Evolutionary conservation across 495 filamentous ascomycete genomes (phyloP), one percentile per base, ranked within the genome.

Genomic region (Xanthoparmelia taractica): DNA sequence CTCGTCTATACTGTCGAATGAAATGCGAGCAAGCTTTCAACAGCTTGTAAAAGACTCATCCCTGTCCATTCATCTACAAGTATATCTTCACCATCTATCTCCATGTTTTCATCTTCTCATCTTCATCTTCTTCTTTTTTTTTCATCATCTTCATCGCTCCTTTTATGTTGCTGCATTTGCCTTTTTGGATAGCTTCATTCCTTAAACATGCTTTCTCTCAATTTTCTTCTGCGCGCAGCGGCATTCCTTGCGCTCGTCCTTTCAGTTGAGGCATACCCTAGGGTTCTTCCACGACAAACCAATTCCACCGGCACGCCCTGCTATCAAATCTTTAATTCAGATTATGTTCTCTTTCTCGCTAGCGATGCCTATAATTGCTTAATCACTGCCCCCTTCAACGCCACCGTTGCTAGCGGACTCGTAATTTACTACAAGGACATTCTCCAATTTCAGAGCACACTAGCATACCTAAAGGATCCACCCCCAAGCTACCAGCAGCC

Each of bases 371-470:
- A 78, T 66, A 68, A 76, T 40, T 87, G 83, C 65, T 72, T 87
- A n/a, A 73, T 69, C 33, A 81, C 75, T 27, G 79, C 85, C 55
- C 83, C 83, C 0, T 84, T 87, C 67, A 78, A 82, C 63, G 50
- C 75, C 4, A 78, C 75, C 34, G 77, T 80, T 23, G 83, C 79
- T 8, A 69, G 73, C 17, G 68, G 74, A 12, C 84, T 86, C 65
- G 37, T 85, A 23, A 67, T 72, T 29, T 83, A 86, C 67, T 81
- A 78, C 58, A 80, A 79, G 61, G 78, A 83, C 48, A 80, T 78
- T 5, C 65, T 86, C 2, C 76, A 85, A 67, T 85, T 84, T 57
- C 83, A 86, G 63, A 80, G 74, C 36, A 85, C 82, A 0, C 57
- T 83, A 23, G 74, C 76, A 25, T 81, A 81, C 68, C 72, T 85